Percentiles rank a stretch among this genome's conserved stretches.
These are phyloP conservation scores for Durio zibethinus DNA, from an alignment of 345 rosid genomes.

Conservation along the genomic window DNA sequence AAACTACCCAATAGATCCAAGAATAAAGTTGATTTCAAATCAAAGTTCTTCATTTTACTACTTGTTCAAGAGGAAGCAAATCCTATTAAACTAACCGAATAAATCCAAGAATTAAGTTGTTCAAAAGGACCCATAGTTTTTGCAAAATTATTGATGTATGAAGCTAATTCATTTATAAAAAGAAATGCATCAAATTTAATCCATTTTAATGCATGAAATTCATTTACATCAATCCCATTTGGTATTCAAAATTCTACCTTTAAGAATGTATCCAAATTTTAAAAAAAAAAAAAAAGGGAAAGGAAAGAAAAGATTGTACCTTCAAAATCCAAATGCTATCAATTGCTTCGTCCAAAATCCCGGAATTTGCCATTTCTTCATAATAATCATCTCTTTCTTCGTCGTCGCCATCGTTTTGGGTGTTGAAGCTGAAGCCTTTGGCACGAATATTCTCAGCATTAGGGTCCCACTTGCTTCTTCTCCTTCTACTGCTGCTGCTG, in stretches of 20 bases:
- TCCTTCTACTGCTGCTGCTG: not conserved
- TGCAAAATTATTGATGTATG: not conserved
- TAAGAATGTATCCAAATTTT: no score
- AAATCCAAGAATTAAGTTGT: no score
- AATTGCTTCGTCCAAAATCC: conserved; percentile 32
- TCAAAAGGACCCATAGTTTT: not conserved
- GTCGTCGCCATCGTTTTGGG: conserved; percentile 6
- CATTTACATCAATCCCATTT: no score
- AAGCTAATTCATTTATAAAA: not conserved
- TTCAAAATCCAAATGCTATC: conserved; percentile 41
- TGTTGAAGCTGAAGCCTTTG: conserved; percentile 19
- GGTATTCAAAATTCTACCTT: not conserved
- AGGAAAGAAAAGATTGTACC: conserved; percentile 23
- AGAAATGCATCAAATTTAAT: not conserved
- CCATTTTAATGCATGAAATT: no score
- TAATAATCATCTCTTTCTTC: not conserved
- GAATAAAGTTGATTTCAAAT: not conserved
- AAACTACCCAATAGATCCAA: not conserved
- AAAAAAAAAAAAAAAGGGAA: not conserved
- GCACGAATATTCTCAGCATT: conserved; percentile 25
- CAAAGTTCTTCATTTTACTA: not conserved
- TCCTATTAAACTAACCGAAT: no score
- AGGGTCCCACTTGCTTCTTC: conserved; percentile 23
- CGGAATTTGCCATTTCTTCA: conserved; percentile 13
- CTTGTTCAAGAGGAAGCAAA: not conserved